A percentile compares a stretch with the other conserved stretches of the same genome.
These are phyloP conservation scores for Urochloa ruziziensis DNA, from an alignment of 176 grass and related monocot genomes.

Conservation along the genomic window DNA sequence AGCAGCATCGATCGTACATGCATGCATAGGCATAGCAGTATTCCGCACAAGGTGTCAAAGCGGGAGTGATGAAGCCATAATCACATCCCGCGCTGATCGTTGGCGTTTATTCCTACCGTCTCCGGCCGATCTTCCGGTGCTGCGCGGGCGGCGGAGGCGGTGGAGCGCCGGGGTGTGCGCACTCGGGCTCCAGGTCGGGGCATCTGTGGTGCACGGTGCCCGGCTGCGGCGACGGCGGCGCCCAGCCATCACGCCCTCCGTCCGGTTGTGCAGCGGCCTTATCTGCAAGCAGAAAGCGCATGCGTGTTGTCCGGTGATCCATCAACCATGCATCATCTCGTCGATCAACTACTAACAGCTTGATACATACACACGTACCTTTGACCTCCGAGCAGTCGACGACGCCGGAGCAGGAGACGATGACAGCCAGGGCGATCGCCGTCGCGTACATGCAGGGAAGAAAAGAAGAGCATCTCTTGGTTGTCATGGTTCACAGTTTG, in stretches of 20 bases:
- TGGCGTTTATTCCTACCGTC: not conserved
- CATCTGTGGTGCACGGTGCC: too few species aligned
- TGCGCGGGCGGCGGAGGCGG: not conserved
- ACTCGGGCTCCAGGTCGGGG: constrained; percentile 3
- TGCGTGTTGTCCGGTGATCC: not conserved
- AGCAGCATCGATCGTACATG: too few species aligned
- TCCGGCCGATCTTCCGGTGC: not conserved
- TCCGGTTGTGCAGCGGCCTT: not conserved
- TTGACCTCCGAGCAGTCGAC: not conserved
- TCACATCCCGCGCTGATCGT: too few species aligned
- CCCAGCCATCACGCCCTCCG: not conserved
- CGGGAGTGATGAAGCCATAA: too few species aligned
- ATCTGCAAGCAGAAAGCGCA: not conserved
- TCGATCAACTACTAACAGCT: not conserved
- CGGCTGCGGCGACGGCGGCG: too few species aligned
- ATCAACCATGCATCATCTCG: not conserved
- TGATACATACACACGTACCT: not conserved
- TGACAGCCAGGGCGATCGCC: not conserved
- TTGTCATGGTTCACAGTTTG: too few species aligned
- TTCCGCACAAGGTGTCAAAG: too few species aligned
- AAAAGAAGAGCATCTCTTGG: too few species aligned
- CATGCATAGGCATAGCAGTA: too few species aligned
- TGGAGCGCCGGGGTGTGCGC: not conserved
- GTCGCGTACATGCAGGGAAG: not conserved
- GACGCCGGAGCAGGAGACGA: not conserved